These are phyloP conservation scores for Sclerotinia glacialis DNA, from an alignment of 2,329 filamentous ascomycete species.

Conservation along the genomic window DNA sequence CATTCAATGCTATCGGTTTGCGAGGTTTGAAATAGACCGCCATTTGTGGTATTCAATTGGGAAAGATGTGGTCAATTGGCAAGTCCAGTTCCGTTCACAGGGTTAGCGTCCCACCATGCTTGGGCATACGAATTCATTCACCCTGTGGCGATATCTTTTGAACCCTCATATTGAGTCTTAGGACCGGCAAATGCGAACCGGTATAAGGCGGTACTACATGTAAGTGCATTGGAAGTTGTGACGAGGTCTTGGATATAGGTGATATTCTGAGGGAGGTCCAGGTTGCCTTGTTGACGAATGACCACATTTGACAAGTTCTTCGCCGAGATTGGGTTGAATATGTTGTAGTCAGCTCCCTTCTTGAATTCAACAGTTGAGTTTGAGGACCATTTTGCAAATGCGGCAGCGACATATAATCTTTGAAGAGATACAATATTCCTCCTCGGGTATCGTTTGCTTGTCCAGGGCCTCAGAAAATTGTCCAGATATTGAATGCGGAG, in stretches of 20 bases:
- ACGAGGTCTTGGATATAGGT: constrained; percentile 42
- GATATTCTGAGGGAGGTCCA: constrained; percentile 45
- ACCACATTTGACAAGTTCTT: constrained; percentile 45
- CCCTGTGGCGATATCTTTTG: constrained; percentile 41
- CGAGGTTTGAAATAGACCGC: constrained; percentile 43
- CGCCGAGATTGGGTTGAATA: constrained; percentile 43
- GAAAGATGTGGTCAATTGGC: constrained; percentile 44
- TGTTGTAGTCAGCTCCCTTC: constrained; percentile 45
- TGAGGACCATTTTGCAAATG: constrained; percentile 42
- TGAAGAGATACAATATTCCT: neutral
- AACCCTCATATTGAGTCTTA: constrained; percentile 40
- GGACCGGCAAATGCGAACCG: constrained; percentile 44
- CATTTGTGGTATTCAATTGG: constrained; percentile 41
- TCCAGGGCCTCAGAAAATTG: neutral
- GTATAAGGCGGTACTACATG: constrained; percentile 36
- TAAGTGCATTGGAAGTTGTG: constrained; percentile 36
- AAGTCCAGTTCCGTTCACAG: constrained; percentile 42
- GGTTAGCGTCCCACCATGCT: constrained; percentile 47
- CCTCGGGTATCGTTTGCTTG: neutral
- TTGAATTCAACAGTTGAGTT: constrained; percentile 42
- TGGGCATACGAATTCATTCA: constrained; percentile 49
- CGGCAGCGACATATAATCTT: constrained; percentile 34
- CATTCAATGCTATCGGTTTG: constrained; percentile 47
- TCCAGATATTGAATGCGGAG: neutral
- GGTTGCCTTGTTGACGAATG: constrained; percentile 45